phyloP scores from a whole-genome alignment of 2,329 filamentous ascomycete genomes.

The Diaporthe amygdali region DNA sequence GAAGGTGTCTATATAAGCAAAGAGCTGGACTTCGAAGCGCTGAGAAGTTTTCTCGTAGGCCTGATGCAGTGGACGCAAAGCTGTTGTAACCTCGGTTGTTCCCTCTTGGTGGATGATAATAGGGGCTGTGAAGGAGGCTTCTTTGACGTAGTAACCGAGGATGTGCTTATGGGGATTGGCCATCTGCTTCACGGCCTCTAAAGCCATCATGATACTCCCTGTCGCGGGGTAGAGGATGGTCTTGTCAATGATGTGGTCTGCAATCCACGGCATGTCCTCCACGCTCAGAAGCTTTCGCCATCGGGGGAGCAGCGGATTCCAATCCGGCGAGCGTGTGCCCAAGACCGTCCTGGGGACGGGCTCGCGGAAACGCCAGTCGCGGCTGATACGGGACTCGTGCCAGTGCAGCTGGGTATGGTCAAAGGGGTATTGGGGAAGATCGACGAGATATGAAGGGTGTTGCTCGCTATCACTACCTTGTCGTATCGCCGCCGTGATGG shows the following conservation, averaged over 20 bases:
- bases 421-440: slow-evolving; percentile 23
- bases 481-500: slow-evolving; percentile 30
- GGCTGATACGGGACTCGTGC: slow-evolving; percentile 26
- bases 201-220: slow-evolving; percentile 40
- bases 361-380: slow-evolving; percentile 39
- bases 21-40: background rate
- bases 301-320: background rate
- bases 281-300: slow-evolving; percentile 17
- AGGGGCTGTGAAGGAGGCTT: background rate
- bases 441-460: slow-evolving; percentile 33
- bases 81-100: background rate
- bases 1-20: background rate
- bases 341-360: slow-evolving; percentile 34
- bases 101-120: background rate
- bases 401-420: background rate
- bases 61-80: background rate
- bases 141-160: background rate
- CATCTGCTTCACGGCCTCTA: slow-evolving; percentile 31
- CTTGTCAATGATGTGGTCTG: slow-evolving; percentile 47
- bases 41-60: background rate
- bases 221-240: slow-evolving; percentile 32
- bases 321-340: background rate
- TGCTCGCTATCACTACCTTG: no score
- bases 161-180: background rate
- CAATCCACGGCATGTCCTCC: slow-evolving; percentile 47